Evolutionary conservation across 306 rosid genomes (phyloP).

Genomic region (Lathyrus tuberosus): DNA sequence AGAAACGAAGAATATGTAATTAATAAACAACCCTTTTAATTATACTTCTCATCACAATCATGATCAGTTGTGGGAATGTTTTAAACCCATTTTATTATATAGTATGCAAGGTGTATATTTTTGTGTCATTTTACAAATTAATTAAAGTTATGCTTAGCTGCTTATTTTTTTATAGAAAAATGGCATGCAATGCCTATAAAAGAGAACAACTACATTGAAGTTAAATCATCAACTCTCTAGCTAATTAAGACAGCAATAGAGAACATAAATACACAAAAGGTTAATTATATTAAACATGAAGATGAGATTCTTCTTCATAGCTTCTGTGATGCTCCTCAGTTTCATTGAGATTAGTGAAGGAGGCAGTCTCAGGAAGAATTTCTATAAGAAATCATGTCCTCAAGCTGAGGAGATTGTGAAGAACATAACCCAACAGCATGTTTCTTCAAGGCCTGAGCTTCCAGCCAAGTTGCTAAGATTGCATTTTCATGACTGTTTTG

Average conservation of each 20-base stretch:
- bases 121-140: not conserved
- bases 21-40: not conserved
- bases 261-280: not conserved
- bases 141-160: conserved; percentile 25
- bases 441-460: conserved; percentile 42
- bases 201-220: conserved; percentile 9
- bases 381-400: conserved; percentile 49
- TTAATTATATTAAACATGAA: conserved; percentile 30
- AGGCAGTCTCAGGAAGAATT: conserved; percentile 47
- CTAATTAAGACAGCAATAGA: not conserved
- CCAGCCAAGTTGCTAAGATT: conserved; percentile 58
- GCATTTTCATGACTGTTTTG: conserved; percentile 77
- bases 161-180: not conserved
- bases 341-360: conserved; percentile 45
- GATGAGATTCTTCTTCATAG: conserved; percentile 29
- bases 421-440: conserved; percentile 40
- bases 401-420: conserved; percentile 51
- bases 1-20: not conserved
- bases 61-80: not conserved
- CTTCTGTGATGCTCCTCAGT: conserved; percentile 30
- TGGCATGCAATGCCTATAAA: conserved; percentile 29
- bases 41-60: not conserved
- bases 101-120: too few relatives aligned
- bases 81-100: not conserved
- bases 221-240: conserved; percentile 29